Evolutionary conservation across 805 yeast genomes (phyloP).

Genomic region (Nematodospora valgi): DNA sequence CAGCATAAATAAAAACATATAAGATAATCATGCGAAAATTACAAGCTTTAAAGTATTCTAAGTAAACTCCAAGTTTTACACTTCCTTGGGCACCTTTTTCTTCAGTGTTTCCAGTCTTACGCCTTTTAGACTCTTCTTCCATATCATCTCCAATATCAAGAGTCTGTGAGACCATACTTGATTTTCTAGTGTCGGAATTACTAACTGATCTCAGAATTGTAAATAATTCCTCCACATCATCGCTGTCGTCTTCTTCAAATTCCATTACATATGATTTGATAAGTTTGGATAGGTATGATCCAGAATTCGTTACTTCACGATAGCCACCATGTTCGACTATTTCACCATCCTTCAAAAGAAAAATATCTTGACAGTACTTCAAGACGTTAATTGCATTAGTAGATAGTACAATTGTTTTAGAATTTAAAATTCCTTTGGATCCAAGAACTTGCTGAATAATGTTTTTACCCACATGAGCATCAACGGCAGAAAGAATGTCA

Average conservation of each 20-base stretch:
- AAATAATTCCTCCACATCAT: background rate
- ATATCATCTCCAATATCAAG: no score
- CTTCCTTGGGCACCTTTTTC: slow-evolving; percentile 29
- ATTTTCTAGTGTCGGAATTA: background rate
- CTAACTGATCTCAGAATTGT: background rate
- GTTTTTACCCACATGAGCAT: slow-evolving; percentile 39
- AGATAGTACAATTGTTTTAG: slow-evolving; percentile 34
- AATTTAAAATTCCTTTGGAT: slow-evolving; percentile 26
- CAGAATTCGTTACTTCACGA: slow-evolving; percentile 36
- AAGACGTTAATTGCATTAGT: slow-evolving; percentile 36
- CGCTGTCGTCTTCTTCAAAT: background rate
- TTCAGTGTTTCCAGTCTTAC: slow-evolving; percentile 17
- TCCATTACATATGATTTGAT: background rate
- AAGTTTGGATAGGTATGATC: background rate
- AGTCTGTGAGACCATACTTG: no score
- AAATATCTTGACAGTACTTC: slow-evolving; percentile 29
- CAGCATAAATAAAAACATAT: slow-evolving; percentile 13
- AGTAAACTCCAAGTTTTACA: slow-evolving; percentile 26
- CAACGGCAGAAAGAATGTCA: slow-evolving; percentile 40
- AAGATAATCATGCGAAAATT: slow-evolving; percentile 22
- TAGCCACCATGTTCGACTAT: slow-evolving; percentile 43
- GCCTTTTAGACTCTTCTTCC: no score
- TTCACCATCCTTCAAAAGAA: slow-evolving; percentile 24
- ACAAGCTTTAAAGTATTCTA: slow-evolving; percentile 31
- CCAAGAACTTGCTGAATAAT: slow-evolving; percentile 29